Conservation (phyloP, 2,329 filamentous ascomycete genomes). For the Alternaria arbusti region DNA sequence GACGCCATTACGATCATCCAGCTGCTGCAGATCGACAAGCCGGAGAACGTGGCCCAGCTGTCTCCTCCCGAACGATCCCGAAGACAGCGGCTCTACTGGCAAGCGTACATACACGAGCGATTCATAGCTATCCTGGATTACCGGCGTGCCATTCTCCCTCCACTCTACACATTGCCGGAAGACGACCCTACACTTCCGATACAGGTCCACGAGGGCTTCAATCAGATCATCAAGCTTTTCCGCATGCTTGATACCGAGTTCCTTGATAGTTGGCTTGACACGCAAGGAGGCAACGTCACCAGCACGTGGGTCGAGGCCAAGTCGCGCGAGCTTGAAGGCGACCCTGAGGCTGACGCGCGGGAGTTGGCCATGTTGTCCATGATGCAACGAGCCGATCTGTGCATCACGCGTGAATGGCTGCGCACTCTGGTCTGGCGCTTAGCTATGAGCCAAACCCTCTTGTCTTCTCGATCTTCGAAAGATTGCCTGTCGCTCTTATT, state of each 20-base stretch:
- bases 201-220: slow-evolving; percentile 53
- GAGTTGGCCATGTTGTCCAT: slow-evolving; percentile 49
- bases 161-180: slow-evolving; percentile 49
- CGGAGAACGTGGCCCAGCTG: slow-evolving; percentile 42
- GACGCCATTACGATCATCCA: slow-evolving; percentile 55
- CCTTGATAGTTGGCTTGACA: slow-evolving; percentile 53
- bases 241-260: slow-evolving; percentile 54
- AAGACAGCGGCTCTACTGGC: slow-evolving; percentile 62
- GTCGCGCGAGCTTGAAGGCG: slow-evolving; percentile 51
- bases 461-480: slow-evolving; percentile 49
- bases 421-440: slow-evolving; percentile 58
- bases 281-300: slow-evolving; percentile 45
- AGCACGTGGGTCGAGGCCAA: slow-evolving; percentile 55
- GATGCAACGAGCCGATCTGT: slow-evolving; percentile 58
- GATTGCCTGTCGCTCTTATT: slow-evolving; percentile 53
- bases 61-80: slow-evolving; percentile 48
- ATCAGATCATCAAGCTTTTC: slow-evolving; percentile 55
- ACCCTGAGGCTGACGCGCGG: slow-evolving; percentile 45
- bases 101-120: slow-evolving; percentile 63
- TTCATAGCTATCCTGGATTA: slow-evolving; percentile 62
- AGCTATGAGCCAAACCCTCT: slow-evolving; percentile 56
- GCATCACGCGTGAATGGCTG: slow-evolving; percentile 59
- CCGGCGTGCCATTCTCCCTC: slow-evolving; percentile 51
- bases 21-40: slow-evolving; percentile 50
- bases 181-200: slow-evolving; percentile 49